Evolutionary conservation across 306 rosid genomes (phyloP).

Genomic region (Cicer chorassanicum): DNA sequence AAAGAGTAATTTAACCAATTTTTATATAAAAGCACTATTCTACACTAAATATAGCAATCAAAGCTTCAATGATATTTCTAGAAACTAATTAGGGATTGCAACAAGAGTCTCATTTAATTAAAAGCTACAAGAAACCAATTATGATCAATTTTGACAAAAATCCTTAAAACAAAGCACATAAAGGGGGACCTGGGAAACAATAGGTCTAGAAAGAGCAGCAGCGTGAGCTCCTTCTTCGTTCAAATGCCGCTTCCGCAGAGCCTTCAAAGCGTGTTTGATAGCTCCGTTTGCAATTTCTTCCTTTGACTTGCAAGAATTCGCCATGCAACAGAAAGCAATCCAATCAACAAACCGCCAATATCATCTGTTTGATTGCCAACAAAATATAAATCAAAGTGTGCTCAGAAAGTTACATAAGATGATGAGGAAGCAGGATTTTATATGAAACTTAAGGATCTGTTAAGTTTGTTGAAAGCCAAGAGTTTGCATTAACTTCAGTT

Average conservation of each 20-base stretch:
- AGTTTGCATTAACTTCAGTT: background rate
- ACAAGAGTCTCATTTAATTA: background rate
- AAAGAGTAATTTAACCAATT: too few species aligned
- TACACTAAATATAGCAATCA: background rate
- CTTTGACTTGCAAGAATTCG: constrained; percentile 53
- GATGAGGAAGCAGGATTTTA: background rate
- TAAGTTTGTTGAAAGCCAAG: background rate
- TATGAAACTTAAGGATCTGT: background rate
- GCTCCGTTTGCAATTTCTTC: constrained; percentile 68
- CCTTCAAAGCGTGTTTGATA: constrained; percentile 74
- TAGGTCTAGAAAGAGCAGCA: constrained; percentile 80
- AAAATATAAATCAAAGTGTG: background rate
- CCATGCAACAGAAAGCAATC: constrained; percentile 29
- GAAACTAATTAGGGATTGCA: constrained; percentile 4
- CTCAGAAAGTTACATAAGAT: background rate
- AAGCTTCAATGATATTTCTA: background rate
- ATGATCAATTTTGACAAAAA: constrained; percentile 4
- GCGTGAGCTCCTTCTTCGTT: constrained; percentile 95
- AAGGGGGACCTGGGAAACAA: constrained; percentile 61
- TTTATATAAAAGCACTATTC: background rate
- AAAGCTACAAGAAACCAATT: background rate
- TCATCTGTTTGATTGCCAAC: constrained; percentile 14
- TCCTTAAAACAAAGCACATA: constrained; percentile 12
- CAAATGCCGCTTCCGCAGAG: constrained; percentile 86
- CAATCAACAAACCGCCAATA: constrained; percentile 36